Evolutionary conservation across 1,284 basidiomycete genomes (phyloP).

Genomic region (Ceratorhiza oryzae-sativae): DNA sequence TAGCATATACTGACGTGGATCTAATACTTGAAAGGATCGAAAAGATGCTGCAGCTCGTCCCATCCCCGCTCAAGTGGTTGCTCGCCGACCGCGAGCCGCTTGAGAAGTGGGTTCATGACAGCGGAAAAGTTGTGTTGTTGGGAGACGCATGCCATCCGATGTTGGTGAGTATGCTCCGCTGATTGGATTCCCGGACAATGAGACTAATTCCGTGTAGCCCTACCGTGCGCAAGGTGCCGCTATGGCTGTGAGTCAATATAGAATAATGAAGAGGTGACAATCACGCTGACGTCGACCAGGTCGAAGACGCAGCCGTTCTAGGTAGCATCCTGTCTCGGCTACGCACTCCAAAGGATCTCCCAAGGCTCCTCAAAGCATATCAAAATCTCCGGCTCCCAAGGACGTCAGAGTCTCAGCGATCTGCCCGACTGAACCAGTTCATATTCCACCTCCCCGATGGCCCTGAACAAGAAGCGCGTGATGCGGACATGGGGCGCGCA

Average conservation of each 20-base stretch:
- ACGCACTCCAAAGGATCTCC: slow-evolving; percentile 59
- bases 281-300: neutral
- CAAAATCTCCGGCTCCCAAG: slow-evolving; percentile 42
- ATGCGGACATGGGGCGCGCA: slow-evolving; percentile 41
- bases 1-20: neutral
- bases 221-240: slow-evolving; percentile 62
- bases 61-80: slow-evolving; percentile 31
- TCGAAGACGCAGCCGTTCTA: slow-evolving; percentile 64
- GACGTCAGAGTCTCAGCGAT: slow-evolving; percentile 38
- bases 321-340: slow-evolving; percentile 66
- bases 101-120: slow-evolving; percentile 65
- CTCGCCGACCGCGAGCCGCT: slow-evolving; percentile 40
- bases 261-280: neutral
- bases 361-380: slow-evolving; percentile 45
- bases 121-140: slow-evolving; percentile 55
- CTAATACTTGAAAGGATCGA: slow-evolving; percentile 32
- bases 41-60: slow-evolving; percentile 40
- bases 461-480: slow-evolving; percentile 40
- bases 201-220: slow-evolving; percentile 42
- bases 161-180: slow-evolving; percentile 45
- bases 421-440: slow-evolving; percentile 41
- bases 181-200: slow-evolving; percentile 35
- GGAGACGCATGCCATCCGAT: slow-evolving; percentile 61
- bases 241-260: slow-evolving; percentile 50
- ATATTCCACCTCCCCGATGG: slow-evolving; percentile 44